phyloP scores from a whole-genome alignment of 2,329 filamentous ascomycete species.

The Colletotrichum navitas region DNA sequence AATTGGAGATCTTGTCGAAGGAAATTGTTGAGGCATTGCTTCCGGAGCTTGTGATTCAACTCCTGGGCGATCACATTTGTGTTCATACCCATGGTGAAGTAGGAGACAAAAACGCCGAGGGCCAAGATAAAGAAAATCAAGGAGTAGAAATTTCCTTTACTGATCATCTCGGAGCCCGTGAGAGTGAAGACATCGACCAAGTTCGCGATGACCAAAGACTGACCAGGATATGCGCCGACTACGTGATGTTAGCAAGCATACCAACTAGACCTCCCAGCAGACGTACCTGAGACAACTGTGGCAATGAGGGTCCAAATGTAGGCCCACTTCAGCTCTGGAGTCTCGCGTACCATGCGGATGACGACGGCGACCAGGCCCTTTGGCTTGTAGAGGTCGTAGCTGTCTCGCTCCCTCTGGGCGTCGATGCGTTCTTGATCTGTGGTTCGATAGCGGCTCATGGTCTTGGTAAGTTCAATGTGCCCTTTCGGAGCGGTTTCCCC shows the following conservation, averaged over 20 bases:
- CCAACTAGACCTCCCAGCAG: no score
- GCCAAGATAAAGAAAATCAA: conserved; percentile 68
- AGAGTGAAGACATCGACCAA: conserved; percentile 58
- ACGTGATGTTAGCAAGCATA: background rate
- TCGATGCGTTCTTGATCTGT: conserved; percentile 50
- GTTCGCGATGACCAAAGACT: conserved; percentile 58
- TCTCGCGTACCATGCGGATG: conserved; percentile 53
- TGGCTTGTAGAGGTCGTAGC: conserved; percentile 52
- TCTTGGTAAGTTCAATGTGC: conserved; percentile 47
- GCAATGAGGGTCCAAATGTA: conserved; percentile 51
- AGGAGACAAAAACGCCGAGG: conserved; percentile 58
- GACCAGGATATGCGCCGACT: conserved; percentile 56
- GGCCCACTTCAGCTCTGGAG: conserved; percentile 52
- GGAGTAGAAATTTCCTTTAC: conserved; percentile 64
- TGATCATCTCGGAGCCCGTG: conserved; percentile 49
- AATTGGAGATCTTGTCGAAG: conserved; percentile 58
- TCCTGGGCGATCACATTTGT: conserved; percentile 52
- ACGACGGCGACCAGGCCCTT: conserved; percentile 49
- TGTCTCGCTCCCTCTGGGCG: conserved; percentile 52
- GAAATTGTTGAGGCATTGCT: conserved; percentile 49
- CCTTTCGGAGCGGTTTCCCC: conserved; percentile 37
- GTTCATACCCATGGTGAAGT: conserved; percentile 54
- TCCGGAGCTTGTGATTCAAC: conserved; percentile 47
- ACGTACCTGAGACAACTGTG: conserved; percentile 48
- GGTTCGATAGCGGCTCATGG: conserved; percentile 50